Base-by-base conservation (phyloP, 2,329 filamentous ascomycete genomes). In the Hymenoscyphus linearis region DNA sequence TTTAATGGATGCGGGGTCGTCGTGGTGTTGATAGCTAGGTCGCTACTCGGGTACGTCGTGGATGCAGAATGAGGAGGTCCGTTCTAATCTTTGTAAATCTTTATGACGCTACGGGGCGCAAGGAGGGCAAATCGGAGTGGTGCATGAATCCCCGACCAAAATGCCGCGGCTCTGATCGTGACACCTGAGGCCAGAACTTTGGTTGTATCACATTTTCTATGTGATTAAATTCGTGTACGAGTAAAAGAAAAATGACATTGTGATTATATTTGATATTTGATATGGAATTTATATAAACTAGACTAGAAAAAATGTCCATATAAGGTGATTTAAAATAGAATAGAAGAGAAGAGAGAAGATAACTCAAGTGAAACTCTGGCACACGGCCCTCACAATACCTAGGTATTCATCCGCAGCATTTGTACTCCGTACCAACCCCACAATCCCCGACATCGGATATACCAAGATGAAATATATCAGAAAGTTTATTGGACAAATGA, bases 1-100 rank as follows among this genome's bases (percentile, higher is more conserved):
- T n/a, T 34, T 52, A 62, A 59, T 26, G 27, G 58, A 52, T 61
- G 60, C 52, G 18, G 25, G 31, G 37, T 36, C 37, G 55, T 36
- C 16, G 55, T 36, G 54, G 34, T 56, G 27, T 56, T 56, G 54
- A 37, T 34, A 37, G 54, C 10, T 50, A 50, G 37, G n/a, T n/a
- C n/a, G n/a, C n/a, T n/a, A n/a, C n/a, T n/a, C n/a, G n/a, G 37
- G 31, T 22, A 10, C n/a, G 13, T 31, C 10, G 34, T 27, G 44
- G 53, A 55, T 55, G 53, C 16, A 55, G 18, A 37, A 37, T 13
- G 31, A 37, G 53, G 53, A 55, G 53, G 53, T 55, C 34, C 18
- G 26, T 35, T 40, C 44, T 50, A 50, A 18, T 53, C 26, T 53
- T 34, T 16, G 22, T n/a, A 53, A 27, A 34, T 53, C 52, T 53